Base-by-base conservation (phyloP, 2,329 filamentous ascomycete genomes). In the Colletotrichum ledebouriae region DNA sequence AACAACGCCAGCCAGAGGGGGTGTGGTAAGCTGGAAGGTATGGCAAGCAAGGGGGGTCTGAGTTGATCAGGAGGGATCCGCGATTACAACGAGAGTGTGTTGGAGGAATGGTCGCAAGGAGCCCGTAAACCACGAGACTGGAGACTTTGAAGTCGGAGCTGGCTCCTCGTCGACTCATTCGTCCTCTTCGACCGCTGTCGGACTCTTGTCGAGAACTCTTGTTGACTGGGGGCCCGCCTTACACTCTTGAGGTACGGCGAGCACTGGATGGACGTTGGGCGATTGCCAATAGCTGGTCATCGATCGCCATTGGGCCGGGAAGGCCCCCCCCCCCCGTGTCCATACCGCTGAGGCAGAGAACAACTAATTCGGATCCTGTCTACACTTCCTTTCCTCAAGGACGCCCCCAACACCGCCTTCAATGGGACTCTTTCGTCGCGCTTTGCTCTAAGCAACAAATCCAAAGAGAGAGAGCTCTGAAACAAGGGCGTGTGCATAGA, bases 1-100 rank as follows among this genome's bases (percentile, higher is more conserved):
- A 10, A 25, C n/a, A 52, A 52, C 37, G 37, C 37, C 11, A 39
- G 29, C 22, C 29, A 37, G 49, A 37, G 52, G 41, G 52, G 52
- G 52, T 55, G 52, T 55, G 34, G 52, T 41, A 55, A 55, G 52
- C 52, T 55, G 52, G 17, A 55, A 39, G 52, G 52, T 39, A 55
- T 55, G 52, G 12, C 52, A 41, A 55, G 52, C 52, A 55, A 55
- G 52, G 52, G 52, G 34, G 47, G 22, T 50, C 33, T 6, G 33
- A 12, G 17, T n/a, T 0, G 52, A 33, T 22, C 10, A 20, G 42
- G 42, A 20, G 42, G 42, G 42, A 6, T 9, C 9, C 42, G 17
- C 15, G n/a, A 46, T 17, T 12, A 39, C 37, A 39, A 39, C 22
- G 34, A 34, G 52, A 41, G 33, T 55, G 52, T n/a, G n/a, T 55